Conservation (phyloP, 257 asterid genomes). For the Gentiana straminea region DNA sequence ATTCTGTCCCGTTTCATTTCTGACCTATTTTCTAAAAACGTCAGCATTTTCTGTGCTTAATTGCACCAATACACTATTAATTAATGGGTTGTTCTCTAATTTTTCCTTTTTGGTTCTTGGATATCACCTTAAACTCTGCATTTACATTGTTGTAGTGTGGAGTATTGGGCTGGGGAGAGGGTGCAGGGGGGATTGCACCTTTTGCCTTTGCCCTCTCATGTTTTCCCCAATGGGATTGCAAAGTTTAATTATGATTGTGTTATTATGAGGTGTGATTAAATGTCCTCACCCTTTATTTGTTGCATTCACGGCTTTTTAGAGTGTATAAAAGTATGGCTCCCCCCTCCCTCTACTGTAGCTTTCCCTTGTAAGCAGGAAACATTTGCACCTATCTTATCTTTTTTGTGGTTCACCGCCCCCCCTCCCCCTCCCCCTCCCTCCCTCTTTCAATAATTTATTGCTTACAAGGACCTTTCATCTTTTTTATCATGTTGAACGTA, state of each 20-base stretch:
- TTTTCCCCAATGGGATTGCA: slow-evolving; percentile 12
- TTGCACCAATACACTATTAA: no score
- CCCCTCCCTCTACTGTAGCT: slow-evolving; percentile 30
- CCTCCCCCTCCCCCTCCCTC: no score
- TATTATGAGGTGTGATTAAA: slow-evolving; percentile 30
- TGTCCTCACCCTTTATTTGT: slow-evolving; percentile 29
- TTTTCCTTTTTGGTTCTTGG: no score
- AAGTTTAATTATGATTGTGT: slow-evolving; percentile 24
- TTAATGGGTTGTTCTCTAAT: no score
- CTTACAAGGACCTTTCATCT: slow-evolving; percentile 32
- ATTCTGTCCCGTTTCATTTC: slow-evolving; percentile 6
- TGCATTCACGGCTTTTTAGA: slow-evolving; percentile 42
- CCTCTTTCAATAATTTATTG: slow-evolving; percentile 32
- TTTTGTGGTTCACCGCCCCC: slow-evolving; percentile 8
- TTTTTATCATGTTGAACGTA: slow-evolving; percentile 17
- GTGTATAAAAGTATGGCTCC: slow-evolving; percentile 14
- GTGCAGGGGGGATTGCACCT: no score
- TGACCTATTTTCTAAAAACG: not conserved
- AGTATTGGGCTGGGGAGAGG: not conserved
- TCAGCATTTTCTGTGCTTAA: not conserved
- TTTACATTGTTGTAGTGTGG: slow-evolving; percentile 21
- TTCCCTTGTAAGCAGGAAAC: slow-evolving; percentile 49
- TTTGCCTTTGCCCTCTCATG: slow-evolving; percentile 9
- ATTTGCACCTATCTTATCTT: slow-evolving; percentile 13
- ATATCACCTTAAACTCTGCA: not conserved